Percentiles rank a stretch among this genome's conserved stretches.
These are phyloP conservation scores for Agapanthus africanus DNA, from an alignment of 106 monocot genomes.

Conservation along the genomic window DNA sequence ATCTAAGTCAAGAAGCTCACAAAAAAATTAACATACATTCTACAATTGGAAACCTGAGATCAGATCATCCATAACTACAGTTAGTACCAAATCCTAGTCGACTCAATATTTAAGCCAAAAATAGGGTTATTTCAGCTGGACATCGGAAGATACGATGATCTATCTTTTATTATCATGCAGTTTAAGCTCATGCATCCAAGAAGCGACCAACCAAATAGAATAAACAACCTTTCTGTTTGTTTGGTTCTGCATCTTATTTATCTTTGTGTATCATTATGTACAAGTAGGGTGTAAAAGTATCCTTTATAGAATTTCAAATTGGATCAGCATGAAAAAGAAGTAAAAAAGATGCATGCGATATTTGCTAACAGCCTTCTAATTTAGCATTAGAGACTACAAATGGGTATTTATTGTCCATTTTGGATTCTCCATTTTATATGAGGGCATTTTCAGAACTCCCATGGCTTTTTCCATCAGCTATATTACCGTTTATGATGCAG, in stretches of 20 bases:
- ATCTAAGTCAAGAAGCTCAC: too few relatives aligned
- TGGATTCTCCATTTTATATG: background rate
- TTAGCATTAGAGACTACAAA: background rate
- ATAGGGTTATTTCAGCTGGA: background rate
- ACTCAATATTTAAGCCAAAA: background rate
- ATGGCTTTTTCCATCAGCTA: background rate
- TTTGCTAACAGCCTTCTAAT: background rate
- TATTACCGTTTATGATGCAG: constrained; percentile 28
- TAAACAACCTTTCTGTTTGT: background rate
- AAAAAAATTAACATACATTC: background rate
- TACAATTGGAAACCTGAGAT: background rate
- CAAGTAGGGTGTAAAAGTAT: too few relatives aligned
- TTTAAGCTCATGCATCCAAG: background rate
- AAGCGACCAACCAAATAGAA: too few relatives aligned
- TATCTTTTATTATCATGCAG: background rate
- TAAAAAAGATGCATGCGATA: background rate
- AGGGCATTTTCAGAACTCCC: background rate
- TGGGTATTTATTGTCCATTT: background rate
- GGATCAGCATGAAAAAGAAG: background rate
- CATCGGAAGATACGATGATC: background rate
- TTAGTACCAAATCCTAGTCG: background rate
- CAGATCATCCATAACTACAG: background rate
- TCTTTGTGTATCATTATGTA: background rate
- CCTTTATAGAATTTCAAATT: background rate
- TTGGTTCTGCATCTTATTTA: background rate